Percentiles rank a stretch among this genome's conserved stretches.
Evolutionary conservation across 352 stramenopile species (phyloP).

Genomic region (Achlya hypogyna): DNA sequence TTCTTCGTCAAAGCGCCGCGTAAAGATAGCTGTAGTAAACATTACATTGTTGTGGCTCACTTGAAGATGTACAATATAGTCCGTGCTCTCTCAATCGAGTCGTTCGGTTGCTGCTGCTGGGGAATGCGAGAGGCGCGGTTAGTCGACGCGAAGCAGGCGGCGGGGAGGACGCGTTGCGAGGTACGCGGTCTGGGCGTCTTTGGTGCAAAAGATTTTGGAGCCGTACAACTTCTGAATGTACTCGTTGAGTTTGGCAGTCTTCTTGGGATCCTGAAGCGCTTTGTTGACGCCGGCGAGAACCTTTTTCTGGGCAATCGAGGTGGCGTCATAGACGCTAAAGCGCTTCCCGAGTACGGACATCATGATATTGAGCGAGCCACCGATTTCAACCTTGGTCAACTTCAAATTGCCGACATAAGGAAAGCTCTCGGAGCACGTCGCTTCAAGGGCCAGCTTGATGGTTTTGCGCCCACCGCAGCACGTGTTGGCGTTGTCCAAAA

Average conservation of each 20-base stretch:
- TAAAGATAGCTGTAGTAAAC: too few relatives aligned
- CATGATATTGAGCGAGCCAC: neutral
- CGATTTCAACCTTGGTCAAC: neutral
- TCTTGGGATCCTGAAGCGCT: neutral
- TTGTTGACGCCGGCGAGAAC: conserved; percentile 10
- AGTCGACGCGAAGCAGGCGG: too few relatives aligned
- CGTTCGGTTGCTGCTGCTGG: too few relatives aligned
- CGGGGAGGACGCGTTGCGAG: neutral
- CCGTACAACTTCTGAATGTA: neutral
- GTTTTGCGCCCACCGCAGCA: conserved; percentile 7
- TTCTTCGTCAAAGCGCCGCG: too few relatives aligned
- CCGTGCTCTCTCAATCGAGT: too few relatives aligned
- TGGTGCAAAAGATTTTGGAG: conserved; percentile 7
- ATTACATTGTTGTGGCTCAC: too few relatives aligned
- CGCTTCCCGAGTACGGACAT: neutral
- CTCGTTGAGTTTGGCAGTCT: neutral
- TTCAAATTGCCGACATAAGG: neutral
- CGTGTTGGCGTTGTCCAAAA: conserved; percentile 1
- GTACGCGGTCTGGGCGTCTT: neutral
- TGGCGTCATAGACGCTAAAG: conserved; percentile 5
- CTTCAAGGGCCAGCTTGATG: neutral
- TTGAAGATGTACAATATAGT: too few relatives aligned
- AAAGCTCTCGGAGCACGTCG: conserved; percentile 1
- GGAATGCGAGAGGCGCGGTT: too few relatives aligned
- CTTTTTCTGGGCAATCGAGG: neutral